Evolutionary conservation across 177 flowering plant species (phyloP).

Genomic region (Vitis hybrid): DNA sequence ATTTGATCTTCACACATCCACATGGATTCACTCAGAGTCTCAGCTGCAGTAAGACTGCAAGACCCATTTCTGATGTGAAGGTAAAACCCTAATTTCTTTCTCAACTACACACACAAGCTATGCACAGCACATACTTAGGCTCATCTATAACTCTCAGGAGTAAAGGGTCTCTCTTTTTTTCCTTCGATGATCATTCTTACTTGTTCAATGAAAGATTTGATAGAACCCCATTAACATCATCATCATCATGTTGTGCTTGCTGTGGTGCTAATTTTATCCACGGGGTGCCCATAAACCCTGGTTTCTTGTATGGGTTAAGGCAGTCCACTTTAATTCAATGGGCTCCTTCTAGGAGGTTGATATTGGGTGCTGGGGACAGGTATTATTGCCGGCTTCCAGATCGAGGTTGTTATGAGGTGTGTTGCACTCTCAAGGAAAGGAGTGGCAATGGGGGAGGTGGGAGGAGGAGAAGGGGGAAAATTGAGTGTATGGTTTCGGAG

Average conservation of each 20-base stretch:
- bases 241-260: slow-evolving; percentile 36
- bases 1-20: slow-evolving; percentile 10
- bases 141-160: slow-evolving; percentile 47
- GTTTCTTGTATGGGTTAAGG: slow-evolving; percentile 57
- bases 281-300: slow-evolving; percentile 36
- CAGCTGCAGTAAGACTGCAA: slow-evolving; percentile 17
- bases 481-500: slow-evolving; percentile 34
- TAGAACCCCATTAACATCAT: slow-evolving; percentile 22
- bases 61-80: slow-evolving; percentile 21
- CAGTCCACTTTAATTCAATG: slow-evolving; percentile 72
- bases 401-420: slow-evolving; percentile 29
- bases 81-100: slow-evolving; percentile 20
- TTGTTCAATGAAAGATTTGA: slow-evolving; percentile 39
- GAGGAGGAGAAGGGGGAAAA: slow-evolving; percentile 29
- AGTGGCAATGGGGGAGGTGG: slow-evolving; percentile 21
- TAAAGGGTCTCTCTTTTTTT: slow-evolving; percentile 39
- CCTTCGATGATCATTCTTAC: slow-evolving; percentile 39
- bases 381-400: slow-evolving; percentile 30
- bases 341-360: slow-evolving; percentile 48
- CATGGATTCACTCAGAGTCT: slow-evolving; percentile 13
- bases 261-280: slow-evolving; percentile 28
- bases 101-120: slow-evolving; percentile 10
- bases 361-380: slow-evolving; percentile 34
- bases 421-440: slow-evolving; percentile 30
- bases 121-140: slow-evolving; percentile 47